Evolutionary conservation across 441 rosid genomes (phyloP).

Genomic region (Pelargonium fulgidum): DNA sequence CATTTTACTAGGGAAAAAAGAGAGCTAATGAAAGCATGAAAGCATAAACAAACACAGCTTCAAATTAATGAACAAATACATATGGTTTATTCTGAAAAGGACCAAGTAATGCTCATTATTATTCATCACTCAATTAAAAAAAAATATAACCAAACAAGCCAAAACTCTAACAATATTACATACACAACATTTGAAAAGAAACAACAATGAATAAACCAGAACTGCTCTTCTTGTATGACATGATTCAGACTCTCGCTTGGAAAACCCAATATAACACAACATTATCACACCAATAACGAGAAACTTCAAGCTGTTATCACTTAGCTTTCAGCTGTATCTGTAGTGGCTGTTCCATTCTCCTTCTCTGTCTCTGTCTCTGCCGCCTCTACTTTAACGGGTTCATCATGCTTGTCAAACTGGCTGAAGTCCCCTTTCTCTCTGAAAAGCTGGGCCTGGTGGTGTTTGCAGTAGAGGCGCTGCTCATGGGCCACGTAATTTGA

Average conservation of each 20-base stretch:
- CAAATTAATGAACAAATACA: slow-evolving; percentile 15
- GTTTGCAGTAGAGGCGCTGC: slow-evolving; percentile 59
- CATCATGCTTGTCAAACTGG: slow-evolving; percentile 47
- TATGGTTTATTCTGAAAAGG: slow-evolving; percentile 20
- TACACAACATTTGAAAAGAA: slow-evolving; percentile 1
- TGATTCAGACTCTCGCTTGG: slow-evolving; percentile 13
- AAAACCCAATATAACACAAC: slow-evolving; percentile 14
- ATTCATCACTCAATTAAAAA: slow-evolving; percentile 17
- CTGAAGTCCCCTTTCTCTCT: slow-evolving; percentile 71
- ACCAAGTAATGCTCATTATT: slow-evolving; percentile 10
- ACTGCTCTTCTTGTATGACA: slow-evolving; percentile 19
- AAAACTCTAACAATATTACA: slow-evolving; percentile 6
- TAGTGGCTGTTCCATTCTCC: slow-evolving; percentile 26
- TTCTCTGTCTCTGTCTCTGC: slow-evolving; percentile 3
- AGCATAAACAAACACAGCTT: slow-evolving; percentile 12
- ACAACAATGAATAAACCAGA: neutral
- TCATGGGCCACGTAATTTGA: slow-evolving; percentile 63
- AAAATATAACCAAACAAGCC: slow-evolving; percentile 14
- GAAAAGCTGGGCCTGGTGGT: slow-evolving; percentile 71
- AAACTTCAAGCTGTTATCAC: neutral
- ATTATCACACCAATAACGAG: neutral
- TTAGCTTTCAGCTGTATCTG: slow-evolving; percentile 16
- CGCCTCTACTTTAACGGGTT: slow-evolving; percentile 19
- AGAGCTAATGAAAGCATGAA: neutral
- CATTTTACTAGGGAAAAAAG: too few relatives aligned